Conservation (phyloP, 441 rosid species). For the Arabidopsis hybrid region DNA sequence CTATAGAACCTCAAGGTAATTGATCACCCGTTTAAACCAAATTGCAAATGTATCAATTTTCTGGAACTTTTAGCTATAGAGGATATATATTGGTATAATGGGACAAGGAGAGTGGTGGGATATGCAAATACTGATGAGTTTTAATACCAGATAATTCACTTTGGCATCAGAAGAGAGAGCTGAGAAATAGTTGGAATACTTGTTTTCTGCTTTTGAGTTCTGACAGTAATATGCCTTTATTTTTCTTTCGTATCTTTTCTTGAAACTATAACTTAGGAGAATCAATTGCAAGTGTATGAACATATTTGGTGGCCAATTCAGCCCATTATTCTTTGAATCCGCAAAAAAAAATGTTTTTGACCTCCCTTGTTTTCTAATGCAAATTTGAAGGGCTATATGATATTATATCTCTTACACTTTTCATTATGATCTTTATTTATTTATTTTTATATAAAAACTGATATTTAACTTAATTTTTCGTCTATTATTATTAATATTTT, state of each 20-base stretch:
- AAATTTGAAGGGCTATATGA: not conserved
- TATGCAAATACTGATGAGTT: constrained; percentile 1
- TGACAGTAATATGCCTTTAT: not conserved
- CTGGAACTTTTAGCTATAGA: too few relatives aligned
- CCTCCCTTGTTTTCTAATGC: not conserved
- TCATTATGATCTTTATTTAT: not conserved
- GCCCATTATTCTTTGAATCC: not conserved
- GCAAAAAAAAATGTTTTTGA: not conserved
- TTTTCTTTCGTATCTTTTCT: too few relatives aligned
- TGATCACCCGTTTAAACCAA: not conserved
- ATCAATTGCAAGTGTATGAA: not conserved
- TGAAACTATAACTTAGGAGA: too few relatives aligned
- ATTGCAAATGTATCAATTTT: not conserved
- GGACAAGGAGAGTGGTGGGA: not conserved
- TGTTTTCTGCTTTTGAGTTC: constrained; percentile 33
- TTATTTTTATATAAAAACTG: not conserved
- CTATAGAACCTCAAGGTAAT: not conserved
- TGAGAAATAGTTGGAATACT: constrained; percentile 29
- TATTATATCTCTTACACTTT: not conserved
- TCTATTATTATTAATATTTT: not conserved
- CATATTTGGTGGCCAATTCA: not conserved
- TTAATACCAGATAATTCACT: not conserved
- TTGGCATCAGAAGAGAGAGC: constrained; percentile 3
- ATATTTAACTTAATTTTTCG: not conserved
- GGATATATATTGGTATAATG: not conserved